phyloP scores from a whole-genome alignment of 2,329 filamentous ascomycete genomes.

The Plenodomus tracheiphilus region DNA sequence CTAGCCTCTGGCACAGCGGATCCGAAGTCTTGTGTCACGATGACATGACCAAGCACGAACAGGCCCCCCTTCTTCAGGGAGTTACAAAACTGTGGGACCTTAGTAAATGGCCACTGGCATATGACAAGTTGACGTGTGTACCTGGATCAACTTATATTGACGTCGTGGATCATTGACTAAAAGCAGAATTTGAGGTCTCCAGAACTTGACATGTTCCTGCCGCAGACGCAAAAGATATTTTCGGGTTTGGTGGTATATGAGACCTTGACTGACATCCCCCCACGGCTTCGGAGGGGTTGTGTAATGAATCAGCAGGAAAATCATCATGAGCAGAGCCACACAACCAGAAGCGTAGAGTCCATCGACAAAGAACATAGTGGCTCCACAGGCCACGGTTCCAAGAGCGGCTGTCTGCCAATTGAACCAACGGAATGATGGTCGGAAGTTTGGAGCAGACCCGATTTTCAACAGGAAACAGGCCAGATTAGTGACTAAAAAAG shows the following conservation, averaged over 20 bases:
- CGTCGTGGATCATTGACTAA: slow-evolving; percentile 81
- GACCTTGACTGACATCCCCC: slow-evolving; percentile 86
- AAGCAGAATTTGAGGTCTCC: slow-evolving; percentile 84
- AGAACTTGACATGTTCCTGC: slow-evolving; percentile 91
- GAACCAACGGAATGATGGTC: slow-evolving; percentile 87
- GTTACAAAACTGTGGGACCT: slow-evolving; percentile 88
- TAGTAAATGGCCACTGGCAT: slow-evolving; percentile 77
- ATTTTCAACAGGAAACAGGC: slow-evolving; percentile 87
- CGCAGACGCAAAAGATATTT: slow-evolving; percentile 84
- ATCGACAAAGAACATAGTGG: slow-evolving; percentile 89
- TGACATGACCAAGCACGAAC: slow-evolving; percentile 85
- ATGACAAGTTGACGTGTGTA: slow-evolving; percentile 75
- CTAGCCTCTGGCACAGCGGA: slow-evolving; percentile 79
- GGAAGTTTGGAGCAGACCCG: slow-evolving; percentile 84
- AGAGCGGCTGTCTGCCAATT: slow-evolving; percentile 79
- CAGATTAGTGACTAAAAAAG: slow-evolving; percentile 84
- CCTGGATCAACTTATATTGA: slow-evolving; percentile 73
- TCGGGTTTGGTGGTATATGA: slow-evolving; percentile 86
- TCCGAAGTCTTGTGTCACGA: slow-evolving; percentile 81
- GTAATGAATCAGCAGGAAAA: slow-evolving; percentile 86
- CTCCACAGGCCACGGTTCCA: slow-evolving; percentile 74
- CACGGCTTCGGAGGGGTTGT: slow-evolving; percentile 82
- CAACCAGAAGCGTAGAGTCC: slow-evolving; percentile 77
- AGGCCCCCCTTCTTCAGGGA: slow-evolving; percentile 84
- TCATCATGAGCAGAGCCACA: slow-evolving; percentile 70